Evolutionary conservation across 306 rosid species (phyloP), one percentile per base, ranked within the genome.

Genomic region (Pterocarpus santalinus): DNA sequence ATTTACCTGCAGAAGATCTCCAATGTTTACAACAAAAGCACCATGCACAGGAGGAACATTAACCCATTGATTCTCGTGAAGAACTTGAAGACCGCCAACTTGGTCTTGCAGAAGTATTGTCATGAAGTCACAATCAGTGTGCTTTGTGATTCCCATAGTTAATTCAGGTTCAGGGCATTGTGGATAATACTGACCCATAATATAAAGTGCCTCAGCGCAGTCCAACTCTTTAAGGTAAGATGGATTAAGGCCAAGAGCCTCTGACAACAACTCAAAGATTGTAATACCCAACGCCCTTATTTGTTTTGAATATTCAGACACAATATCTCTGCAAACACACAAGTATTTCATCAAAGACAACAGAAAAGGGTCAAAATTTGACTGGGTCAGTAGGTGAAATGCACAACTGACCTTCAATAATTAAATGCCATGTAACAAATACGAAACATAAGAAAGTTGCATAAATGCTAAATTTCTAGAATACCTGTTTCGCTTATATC

Each of bases 21-120:
- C 88, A 41, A 73, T 52, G 75, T 85, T 82, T 15, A 85, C 77
- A 8, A 78, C 34, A 16, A 85, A 74, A 14, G 86, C 72, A 15
- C 86, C 86, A 1, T n/a, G 60, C 3, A 71, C 30, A 0, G 86
- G 84, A 35, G 38, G 64, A 38, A 82, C 73, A 64, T 85, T 2
- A 22, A 85, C 51, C 88, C 88, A 81, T 6, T 57, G 74, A 47
- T 77, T 73, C 35, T 81, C 15, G 1, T 47, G 62, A 1, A 83
- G 72, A 76, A 86, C 77, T 86, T 90, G 87, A 65, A 90, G 90
- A 0, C 90, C 93, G 9, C 91, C 93, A 0, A 80, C 72, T 46
- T 76, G 84, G 28, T 90, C 87, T 81, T 87, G 88, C 3, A 87
- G 75, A 35, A 87, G 88, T 39, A 85, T 47, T 2, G 91, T 85